Evolutionary conservation across 805 yeast genomes (phyloP).

Genomic region (Ogataea haglerorum): DNA sequence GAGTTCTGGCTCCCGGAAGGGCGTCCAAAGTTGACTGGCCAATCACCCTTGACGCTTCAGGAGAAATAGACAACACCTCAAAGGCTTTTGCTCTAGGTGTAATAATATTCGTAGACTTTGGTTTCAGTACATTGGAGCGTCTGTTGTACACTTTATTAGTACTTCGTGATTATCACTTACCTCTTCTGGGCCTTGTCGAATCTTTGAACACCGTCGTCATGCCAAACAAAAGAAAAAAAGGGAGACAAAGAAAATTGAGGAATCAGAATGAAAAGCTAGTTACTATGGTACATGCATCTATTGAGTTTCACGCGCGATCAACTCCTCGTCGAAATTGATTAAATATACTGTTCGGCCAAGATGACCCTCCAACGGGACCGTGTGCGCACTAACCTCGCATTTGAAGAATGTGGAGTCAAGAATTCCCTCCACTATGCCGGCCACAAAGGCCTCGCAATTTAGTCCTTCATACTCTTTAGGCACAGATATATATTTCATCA

Average conservation of each 20-base stretch:
- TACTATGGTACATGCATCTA: background rate
- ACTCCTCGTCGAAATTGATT: constrained; percentile 61
- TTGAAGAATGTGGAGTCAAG: constrained; percentile 69
- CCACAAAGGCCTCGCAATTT: constrained; percentile 79
- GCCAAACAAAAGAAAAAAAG: background rate
- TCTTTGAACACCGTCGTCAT: constrained; percentile 2
- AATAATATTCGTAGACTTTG: constrained; percentile 12
- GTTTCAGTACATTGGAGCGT: constrained; percentile 6
- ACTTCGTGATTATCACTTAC: background rate
- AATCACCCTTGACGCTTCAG: constrained; percentile 9
- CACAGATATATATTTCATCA: constrained; percentile 68
- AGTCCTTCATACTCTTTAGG: constrained; percentile 77
- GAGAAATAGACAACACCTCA: background rate
- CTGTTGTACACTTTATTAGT: constrained; percentile 3
- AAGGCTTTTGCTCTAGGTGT: constrained; percentile 1
- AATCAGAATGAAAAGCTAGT: background rate
- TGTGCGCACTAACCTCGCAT: constrained; percentile 80
- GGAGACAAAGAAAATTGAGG: constrained; percentile 3
- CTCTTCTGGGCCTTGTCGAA: constrained; percentile 1
- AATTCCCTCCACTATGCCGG: constrained; percentile 83
- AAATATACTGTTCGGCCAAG: constrained; percentile 74
- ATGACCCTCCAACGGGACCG: constrained; percentile 54
- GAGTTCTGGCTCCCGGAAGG: constrained; percentile 22
- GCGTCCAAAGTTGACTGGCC: constrained; percentile 19
- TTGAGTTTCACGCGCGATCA: constrained; percentile 47